These are phyloP conservation scores for Neonectria neomacrospora DNA, from an alignment of 2,329 filamentous ascomycete species.

Conservation along the genomic window DNA sequence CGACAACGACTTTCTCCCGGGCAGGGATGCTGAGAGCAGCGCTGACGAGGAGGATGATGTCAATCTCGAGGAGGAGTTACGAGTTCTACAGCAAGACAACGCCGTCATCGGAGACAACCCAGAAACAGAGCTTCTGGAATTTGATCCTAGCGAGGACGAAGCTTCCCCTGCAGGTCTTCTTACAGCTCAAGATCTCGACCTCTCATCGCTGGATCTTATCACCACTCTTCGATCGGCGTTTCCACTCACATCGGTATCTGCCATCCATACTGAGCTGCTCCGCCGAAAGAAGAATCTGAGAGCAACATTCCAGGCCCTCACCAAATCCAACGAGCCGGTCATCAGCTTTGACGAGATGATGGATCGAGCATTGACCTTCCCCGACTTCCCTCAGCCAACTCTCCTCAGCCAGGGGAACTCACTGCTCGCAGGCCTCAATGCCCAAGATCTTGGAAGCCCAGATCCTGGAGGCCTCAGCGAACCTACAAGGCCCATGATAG, in stretches of 20 bases:
- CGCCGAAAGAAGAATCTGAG: constrained; percentile 50
- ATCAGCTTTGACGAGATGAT: constrained; percentile 49
- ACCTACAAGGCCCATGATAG: constrained; percentile 45
- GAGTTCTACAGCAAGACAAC: constrained; percentile 32
- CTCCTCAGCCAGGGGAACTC: constrained; percentile 16
- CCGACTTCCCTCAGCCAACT: constrained; percentile 12
- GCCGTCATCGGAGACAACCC: constrained; percentile 41
- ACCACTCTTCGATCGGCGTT: constrained; percentile 56
- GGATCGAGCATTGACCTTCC: constrained; percentile 41
- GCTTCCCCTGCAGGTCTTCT: constrained; percentile 21
- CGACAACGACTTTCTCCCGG: constrained; percentile 46
- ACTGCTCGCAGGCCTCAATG: constrained; percentile 15
- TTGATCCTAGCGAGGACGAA: background rate
- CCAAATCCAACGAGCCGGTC: constrained; percentile 46
- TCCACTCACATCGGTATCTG: constrained; percentile 50
- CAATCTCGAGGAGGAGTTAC: constrained; percentile 37
- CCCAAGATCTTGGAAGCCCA: constrained; percentile 23
- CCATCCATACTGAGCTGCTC: constrained; percentile 51
- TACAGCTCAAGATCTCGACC: constrained; percentile 22
- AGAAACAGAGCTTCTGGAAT: constrained; percentile 21
- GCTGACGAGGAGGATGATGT: constrained; percentile 27
- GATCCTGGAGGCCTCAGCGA: constrained; percentile 10
- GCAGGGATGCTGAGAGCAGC: constrained; percentile 35
- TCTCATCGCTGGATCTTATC: constrained; percentile 47
- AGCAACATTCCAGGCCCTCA: constrained; percentile 52